A percentile compares a stretch with the other conserved stretches of the same genome.
phyloP scores from a whole-genome alignment of 257 asterid genomes.

The Jasminum sambac region DNA sequence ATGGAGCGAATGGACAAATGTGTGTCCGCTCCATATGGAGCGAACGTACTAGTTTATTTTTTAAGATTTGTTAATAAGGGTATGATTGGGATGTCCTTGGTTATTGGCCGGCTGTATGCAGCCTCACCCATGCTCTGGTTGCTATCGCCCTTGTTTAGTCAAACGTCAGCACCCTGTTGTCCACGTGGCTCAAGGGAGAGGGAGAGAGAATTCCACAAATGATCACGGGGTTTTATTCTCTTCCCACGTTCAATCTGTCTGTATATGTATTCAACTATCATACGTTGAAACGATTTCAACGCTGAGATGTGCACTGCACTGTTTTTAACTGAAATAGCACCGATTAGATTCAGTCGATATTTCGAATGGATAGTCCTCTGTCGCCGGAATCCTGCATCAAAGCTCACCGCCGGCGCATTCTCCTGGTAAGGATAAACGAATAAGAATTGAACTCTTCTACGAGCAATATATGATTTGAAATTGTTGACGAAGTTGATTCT shows the following conservation, averaged over 20 bases:
- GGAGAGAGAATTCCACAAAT: too few relatives aligned
- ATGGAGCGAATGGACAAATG: too few relatives aligned
- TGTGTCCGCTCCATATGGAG: too few relatives aligned
- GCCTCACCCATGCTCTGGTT: too few relatives aligned
- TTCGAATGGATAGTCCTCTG: slow-evolving; percentile 62
- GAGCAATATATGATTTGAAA: neutral
- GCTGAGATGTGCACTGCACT: slow-evolving; percentile 52
- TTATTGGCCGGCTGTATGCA: too few relatives aligned
- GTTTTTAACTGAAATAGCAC: slow-evolving; percentile 41
- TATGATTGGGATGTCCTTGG: too few relatives aligned
- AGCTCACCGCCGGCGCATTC: slow-evolving; percentile 44
- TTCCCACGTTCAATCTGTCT: slow-evolving; percentile 13
- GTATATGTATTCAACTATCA: neutral
- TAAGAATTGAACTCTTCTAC: neutral
- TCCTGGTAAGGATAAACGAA: slow-evolving; percentile 41
- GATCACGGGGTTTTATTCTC: neutral
- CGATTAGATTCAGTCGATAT: slow-evolving; percentile 50
- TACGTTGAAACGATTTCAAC: slow-evolving; percentile 36
- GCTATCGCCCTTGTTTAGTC: too few relatives aligned
- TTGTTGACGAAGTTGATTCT: neutral
- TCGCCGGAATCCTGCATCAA: slow-evolving; percentile 37
- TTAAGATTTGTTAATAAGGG: too few relatives aligned
- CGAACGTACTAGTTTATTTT: too few relatives aligned
- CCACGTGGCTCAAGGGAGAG: too few relatives aligned
- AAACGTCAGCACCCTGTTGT: too few relatives aligned